Evolutionary conservation across 257 asterid species (phyloP), one percentile per base, ranked within the genome.

Genomic region (Scutellaria minor): DNA sequence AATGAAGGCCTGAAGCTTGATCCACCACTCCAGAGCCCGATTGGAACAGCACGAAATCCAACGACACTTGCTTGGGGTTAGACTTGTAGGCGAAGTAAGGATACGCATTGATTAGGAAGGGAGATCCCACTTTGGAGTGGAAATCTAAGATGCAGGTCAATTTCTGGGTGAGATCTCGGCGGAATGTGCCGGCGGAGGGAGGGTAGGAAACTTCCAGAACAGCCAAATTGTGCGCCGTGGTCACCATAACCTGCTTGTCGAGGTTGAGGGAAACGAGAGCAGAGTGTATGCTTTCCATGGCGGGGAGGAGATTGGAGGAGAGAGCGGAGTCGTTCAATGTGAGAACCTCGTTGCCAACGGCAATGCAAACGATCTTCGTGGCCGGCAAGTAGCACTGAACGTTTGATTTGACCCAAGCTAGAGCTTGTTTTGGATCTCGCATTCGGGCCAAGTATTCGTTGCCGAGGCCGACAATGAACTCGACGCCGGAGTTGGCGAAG

Each of bases 341-440:
- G 15, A 92, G 78, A 22, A 88, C 89, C 57, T 92, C 98, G 69
- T 92, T 92, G 0, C 98, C 98, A 64, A 90, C 92, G 63, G 95
- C 87, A 66, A 92, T 90, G 82, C 77, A 74, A 75, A 87, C 75
- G 78, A 92, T 84, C n/a, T 85, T 92, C 1, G 95, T 92, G 11
- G 89, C 80, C 0, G 96, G 98, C 5, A 90, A 63, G 79, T 80
- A 86, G 56, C 84, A 35, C 56, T 78, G 87, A 13, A 92, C 97
- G 51, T 88, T 92, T 7, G 83, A 37, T 46, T 85, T 86, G 14
- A 92, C 85, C 98, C 98, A 90, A 7, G 84, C 64, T 5, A 66
- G 80, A 46, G 96, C 93, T 57, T 82, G 83, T 37, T 82, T 75
- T 0, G 90, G 84, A 57, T 92, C 98, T 44, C 80, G 81, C 85